Evolutionary conservation across 2,329 filamentous ascomycete genomes (phyloP), one percentile per base, ranked within the genome.

Genomic region (Corynespora cassiicola): DNA sequence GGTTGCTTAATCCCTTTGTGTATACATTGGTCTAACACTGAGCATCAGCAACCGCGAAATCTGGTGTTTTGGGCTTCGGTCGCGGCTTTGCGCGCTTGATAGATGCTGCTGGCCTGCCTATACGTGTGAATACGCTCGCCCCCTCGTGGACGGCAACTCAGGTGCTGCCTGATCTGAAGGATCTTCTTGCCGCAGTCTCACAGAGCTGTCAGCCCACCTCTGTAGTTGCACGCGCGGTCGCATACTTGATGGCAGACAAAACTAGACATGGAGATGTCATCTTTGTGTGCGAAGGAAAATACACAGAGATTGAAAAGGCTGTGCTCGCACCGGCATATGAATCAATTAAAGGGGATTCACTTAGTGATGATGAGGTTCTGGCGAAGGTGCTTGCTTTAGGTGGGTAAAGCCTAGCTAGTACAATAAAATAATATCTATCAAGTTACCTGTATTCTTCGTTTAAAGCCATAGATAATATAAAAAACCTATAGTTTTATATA

Each of bases 71-170:
- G 0, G 80, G 80, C 2, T 73, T 80, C 37, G 69, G 77, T 15
- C 72, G 79, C 18, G 73, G 75, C 3, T 60, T 80, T 7, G 57
- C 70, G 1, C 59, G 63, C 3, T 58, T 73, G 3, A 47, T 79
- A 3, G 46, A 54, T 9, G 50, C 49, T 2, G 61, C 67, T 8
- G 44, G 55, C 12, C 43, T 77, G 1, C 74, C 76, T 1, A 74
- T 84, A 27, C 75, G 80, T 10, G 56, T 84, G 33, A 84, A 84
- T 63, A 73, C 70, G 5, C 63, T 84, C 14, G 73, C 76, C 1
- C 79, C 80, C 2, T 75, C 69, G 19, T 83, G 79, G 79, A 82
- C 80, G 0, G 62, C 69, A 3, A 78, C 76, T 11, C 71, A 65
- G 9, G 68, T 81, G 1, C 57, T 81, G 2, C 72, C 76, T 0